These are phyloP conservation scores for Aureobasidium musti DNA, from an alignment of 2,329 filamentous ascomycete species.

Conservation along the genomic window DNA sequence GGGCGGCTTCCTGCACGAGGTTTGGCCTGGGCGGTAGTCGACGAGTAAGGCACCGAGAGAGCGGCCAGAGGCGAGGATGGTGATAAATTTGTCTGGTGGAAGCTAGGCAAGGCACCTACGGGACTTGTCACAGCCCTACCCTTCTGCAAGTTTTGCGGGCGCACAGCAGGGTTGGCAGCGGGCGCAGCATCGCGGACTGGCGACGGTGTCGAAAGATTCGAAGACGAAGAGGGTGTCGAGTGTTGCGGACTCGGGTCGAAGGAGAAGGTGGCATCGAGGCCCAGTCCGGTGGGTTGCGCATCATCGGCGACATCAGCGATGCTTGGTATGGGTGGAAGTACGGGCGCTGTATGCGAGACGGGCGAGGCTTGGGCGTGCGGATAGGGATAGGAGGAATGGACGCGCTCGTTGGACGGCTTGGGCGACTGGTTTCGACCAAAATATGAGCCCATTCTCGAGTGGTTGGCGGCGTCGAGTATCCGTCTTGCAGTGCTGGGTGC, in stretches of 20 bases:
- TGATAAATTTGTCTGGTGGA: conserved; percentile 15
- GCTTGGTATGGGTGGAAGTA: conserved; percentile 47
- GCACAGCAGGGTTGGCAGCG: neutral
- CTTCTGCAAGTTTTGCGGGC: conserved; percentile 2
- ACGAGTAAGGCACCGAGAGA: conserved; percentile 31
- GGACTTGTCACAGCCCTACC: conserved; percentile 23
- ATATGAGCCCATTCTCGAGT: conserved; percentile 19
- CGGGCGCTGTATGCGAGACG: conserved; percentile 45
- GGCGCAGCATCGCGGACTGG: conserved; percentile 10
- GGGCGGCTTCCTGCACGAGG: conserved; percentile 32
- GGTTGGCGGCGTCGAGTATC: neutral
- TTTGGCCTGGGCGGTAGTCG: conserved; percentile 28
- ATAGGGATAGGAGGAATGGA: neutral
- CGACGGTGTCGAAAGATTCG: neutral
- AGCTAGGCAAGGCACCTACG: conserved; percentile 6
- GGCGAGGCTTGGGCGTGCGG: conserved; percentile 10
- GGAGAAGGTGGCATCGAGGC: conserved; percentile 1
- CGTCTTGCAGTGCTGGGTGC: neutral
- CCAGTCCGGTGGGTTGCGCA: neutral
- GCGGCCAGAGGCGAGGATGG: conserved; percentile 15
- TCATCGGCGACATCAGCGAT: conserved; percentile 36
- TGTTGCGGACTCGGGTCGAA: conserved; percentile 19
- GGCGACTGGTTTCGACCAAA: conserved; percentile 25
- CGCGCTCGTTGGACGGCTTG: conserved; percentile 19
- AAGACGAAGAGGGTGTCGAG: neutral